Evolutionary conservation across 1,284 basidiomycete species (phyloP), one percentile per base, ranked within the genome.

Genomic region (Cutaneotrichosporon daszewskae): DNA sequence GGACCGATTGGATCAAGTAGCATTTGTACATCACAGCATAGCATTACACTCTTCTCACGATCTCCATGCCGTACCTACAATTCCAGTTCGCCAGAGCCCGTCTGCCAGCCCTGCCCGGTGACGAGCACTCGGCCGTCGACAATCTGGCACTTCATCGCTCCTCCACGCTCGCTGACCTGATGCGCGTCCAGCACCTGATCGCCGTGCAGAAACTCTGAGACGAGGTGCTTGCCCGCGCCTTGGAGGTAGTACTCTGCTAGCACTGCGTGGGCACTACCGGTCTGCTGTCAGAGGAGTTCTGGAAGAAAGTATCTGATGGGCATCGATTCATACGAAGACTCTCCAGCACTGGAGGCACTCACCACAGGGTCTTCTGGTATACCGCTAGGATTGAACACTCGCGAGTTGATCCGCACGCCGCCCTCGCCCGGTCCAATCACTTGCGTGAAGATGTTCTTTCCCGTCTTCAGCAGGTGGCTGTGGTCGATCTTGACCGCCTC

Each of bases 281-380:
- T 62, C 62, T 66, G 45, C 8, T 10, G 26, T 28, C 13, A 34
- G 37, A n/a, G n/a, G n/a, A n/a, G n/a, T n/a, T n/a, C n/a, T n/a
- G n/a, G n/a, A n/a, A n/a, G n/a, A n/a, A n/a, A n/a, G n/a, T n/a
- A n/a, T n/a, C n/a, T n/a, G n/a, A n/a, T n/a, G n/a, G n/a, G n/a
- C n/a, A n/a, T n/a, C n/a, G n/a, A n/a, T n/a, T n/a, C n/a, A n/a
- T n/a, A n/a, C n/a, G n/a, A n/a, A n/a, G n/a, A n/a, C n/a, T n/a
- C n/a, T n/a, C n/a, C n/a, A n/a, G n/a, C 23, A 13, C 4, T 19
- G 27, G 10, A 8, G 18, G 11, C 7, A 61, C 62, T 54, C 35
- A 66, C 64, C 5, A 67, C 60, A 20, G 59, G 55, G 47, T 67
- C 64, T 40, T 67, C 64, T n/a, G n/a, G n/a, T n/a, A n/a, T n/a